Evolutionary conservation across 768 basidiomycete genomes (phyloP).

Genomic region (Nidula microcarpa): DNA sequence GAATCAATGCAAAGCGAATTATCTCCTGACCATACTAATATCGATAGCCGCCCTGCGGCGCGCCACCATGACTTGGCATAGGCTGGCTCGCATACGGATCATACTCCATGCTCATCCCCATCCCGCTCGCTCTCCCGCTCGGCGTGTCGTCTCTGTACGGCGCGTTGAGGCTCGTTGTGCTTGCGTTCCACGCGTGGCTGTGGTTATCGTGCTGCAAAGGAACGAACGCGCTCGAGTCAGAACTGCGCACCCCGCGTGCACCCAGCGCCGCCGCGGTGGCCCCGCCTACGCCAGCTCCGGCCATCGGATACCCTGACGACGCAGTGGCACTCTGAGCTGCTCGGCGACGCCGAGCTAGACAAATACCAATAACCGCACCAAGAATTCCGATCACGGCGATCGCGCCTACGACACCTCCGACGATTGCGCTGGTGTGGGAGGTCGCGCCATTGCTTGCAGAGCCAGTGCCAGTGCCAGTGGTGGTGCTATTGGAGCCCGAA

Average conservation of each 20-base stretch:
- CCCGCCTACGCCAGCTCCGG: slow-evolving; percentile 19
- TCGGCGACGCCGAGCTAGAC: slow-evolving; percentile 48
- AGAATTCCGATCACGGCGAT: slow-evolving; percentile 48
- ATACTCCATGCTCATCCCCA: slow-evolving; percentile 29
- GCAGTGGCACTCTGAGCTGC: slow-evolving; percentile 23
- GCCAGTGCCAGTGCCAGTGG: slow-evolving; percentile 6
- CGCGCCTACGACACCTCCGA: slow-evolving; percentile 51
- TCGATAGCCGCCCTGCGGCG: not conserved
- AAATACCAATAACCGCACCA: slow-evolving; percentile 52
- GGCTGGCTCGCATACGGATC: slow-evolving; percentile 30
- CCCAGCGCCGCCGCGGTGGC: slow-evolving; percentile 17
- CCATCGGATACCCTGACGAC: slow-evolving; percentile 18
- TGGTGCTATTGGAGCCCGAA: slow-evolving; percentile 11
- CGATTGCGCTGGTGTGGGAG: slow-evolving; percentile 26
- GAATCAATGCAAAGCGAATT: not conserved
- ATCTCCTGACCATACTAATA: not conserved
- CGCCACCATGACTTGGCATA: not conserved
- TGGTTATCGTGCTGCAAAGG: slow-evolving; percentile 65
- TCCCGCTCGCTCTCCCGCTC: slow-evolving; percentile 20
- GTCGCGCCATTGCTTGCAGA: slow-evolving; percentile 1
- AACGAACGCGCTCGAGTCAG: slow-evolving; percentile 68
- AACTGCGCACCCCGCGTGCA: slow-evolving; percentile 35
- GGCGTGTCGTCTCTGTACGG: slow-evolving; percentile 27
- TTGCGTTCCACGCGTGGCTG: slow-evolving; percentile 58
- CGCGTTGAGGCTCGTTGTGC: slow-evolving; percentile 40